Evolutionary conservation across 768 basidiomycete species (phyloP).

Genomic region (Clavaria fumosa): DNA sequence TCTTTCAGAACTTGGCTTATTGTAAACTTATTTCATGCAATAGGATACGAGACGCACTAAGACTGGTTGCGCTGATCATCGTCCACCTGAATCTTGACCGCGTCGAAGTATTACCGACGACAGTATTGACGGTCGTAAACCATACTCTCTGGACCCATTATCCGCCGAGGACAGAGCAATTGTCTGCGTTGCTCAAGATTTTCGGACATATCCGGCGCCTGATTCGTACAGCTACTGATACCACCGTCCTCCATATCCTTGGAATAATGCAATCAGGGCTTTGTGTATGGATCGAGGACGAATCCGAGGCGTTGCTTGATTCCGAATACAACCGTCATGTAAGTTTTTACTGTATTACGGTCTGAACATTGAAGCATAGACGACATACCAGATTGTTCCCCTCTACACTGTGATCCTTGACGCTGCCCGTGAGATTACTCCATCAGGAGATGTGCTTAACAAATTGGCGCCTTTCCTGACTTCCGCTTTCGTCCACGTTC

Average conservation of each 20-base stretch:
- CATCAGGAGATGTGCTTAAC: slow-evolving; percentile 26
- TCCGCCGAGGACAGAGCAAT: slow-evolving; percentile 15
- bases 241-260: slow-evolving; percentile 22
- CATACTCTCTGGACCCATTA: slow-evolving; percentile 22
- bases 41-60: slow-evolving; percentile 15
- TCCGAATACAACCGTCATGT: slow-evolving; percentile 35
- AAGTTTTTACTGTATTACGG: slow-evolving; percentile 11
- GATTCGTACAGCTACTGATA: slow-evolving; percentile 16
- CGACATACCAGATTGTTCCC: slow-evolving; percentile 15
- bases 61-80: too few species aligned
- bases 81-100: too few species aligned
- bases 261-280: slow-evolving; percentile 24
- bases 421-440: slow-evolving; percentile 22
- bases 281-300: slow-evolving; percentile 39
- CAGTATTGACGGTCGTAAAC: slow-evolving; percentile 18
- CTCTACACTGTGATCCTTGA: slow-evolving; percentile 33
- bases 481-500: slow-evolving; percentile 35
- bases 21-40: not conserved
- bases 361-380: not conserved
- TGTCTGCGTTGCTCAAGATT: slow-evolving; percentile 20
- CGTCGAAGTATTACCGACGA: slow-evolving; percentile 11
- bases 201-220: slow-evolving; percentile 21
- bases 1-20: not conserved
- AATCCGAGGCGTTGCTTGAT: slow-evolving; percentile 22
- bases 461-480: slow-evolving; percentile 30